Evolutionary conservation across 139 green algal species (phyloP).

Genomic region (Volvox reticuliferus): DNA sequence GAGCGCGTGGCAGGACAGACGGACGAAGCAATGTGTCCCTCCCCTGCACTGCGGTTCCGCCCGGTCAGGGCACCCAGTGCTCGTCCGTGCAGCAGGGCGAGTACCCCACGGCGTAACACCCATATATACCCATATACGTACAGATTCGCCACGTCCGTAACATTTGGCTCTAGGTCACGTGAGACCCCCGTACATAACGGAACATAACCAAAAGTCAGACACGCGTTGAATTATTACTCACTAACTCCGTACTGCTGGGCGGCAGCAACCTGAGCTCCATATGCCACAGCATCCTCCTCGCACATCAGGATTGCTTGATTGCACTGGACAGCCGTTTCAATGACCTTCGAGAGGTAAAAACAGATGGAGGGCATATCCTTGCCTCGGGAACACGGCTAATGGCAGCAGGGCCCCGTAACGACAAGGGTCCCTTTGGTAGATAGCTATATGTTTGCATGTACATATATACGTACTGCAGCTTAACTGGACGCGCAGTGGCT

Average conservation of each 20-base stretch:
- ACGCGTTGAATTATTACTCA: not conserved
- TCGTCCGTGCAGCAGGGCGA: too few species aligned
- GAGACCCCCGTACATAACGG: not conserved
- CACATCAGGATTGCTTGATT: not conserved
- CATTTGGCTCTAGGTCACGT: too few species aligned
- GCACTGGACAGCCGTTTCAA: not conserved
- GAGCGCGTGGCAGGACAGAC: too few species aligned
- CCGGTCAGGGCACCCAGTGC: too few species aligned
- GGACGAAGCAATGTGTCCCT: too few species aligned
- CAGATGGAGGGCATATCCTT: too few species aligned
- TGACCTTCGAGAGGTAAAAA: not conserved
- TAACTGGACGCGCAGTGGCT: too few species aligned
- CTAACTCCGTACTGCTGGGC: not conserved
- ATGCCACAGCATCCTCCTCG: constrained; percentile 12
- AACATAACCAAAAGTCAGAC: not conserved
- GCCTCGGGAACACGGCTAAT: too few species aligned
- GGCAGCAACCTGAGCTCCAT: not conserved
- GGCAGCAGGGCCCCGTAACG: too few species aligned
- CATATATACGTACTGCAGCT: not conserved
- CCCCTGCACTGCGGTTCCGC: too few species aligned
- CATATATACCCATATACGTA: not conserved
- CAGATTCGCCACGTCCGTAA: not conserved
- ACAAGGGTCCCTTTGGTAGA: not conserved
- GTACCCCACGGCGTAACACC: too few species aligned
- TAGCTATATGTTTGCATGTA: not conserved